Percentiles rank a stretch among this genome's conserved stretches.
phyloP scores from a whole-genome alignment of 345 rosid genomes.

The Euphorbia peplus region DNA sequence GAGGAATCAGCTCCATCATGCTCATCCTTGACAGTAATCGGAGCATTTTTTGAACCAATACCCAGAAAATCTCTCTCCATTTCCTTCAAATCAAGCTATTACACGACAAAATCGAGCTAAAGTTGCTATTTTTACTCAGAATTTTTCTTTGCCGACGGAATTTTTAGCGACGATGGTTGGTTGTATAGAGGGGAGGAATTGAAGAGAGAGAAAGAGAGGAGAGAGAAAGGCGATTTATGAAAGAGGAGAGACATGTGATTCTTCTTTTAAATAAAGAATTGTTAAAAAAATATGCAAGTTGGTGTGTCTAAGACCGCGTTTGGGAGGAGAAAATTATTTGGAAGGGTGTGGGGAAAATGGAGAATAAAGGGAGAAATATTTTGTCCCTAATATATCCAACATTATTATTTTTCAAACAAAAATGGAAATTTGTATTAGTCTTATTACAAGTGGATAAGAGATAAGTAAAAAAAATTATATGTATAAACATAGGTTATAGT shows the following conservation, averaged over 20 bases:
- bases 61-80: constrained; percentile 67
- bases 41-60: constrained; percentile 36
- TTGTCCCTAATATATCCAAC: no score
- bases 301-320: background rate
- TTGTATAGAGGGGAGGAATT: background rate
- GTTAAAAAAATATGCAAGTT: background rate
- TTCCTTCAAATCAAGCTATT: no score
- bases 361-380: background rate
- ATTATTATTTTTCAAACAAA: no score
- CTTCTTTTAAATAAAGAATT: background rate
- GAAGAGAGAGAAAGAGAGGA: background rate
- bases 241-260: background rate
- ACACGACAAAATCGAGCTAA: no score
- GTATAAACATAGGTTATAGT: no score
- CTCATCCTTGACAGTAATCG: constrained; percentile 44
- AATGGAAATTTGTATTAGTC: no score
- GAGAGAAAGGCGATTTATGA: background rate
- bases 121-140: background rate
- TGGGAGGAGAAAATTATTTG: background rate
- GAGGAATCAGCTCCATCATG: constrained; percentile 35
- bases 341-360: background rate
- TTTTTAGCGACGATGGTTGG: background rate
- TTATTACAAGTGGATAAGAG: no score
- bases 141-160: background rate
- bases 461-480: no score